These are phyloP conservation scores for Trichoderma oligosporum DNA, from an alignment of 2,329 filamentous ascomycete genomes.

Conservation along the genomic window DNA sequence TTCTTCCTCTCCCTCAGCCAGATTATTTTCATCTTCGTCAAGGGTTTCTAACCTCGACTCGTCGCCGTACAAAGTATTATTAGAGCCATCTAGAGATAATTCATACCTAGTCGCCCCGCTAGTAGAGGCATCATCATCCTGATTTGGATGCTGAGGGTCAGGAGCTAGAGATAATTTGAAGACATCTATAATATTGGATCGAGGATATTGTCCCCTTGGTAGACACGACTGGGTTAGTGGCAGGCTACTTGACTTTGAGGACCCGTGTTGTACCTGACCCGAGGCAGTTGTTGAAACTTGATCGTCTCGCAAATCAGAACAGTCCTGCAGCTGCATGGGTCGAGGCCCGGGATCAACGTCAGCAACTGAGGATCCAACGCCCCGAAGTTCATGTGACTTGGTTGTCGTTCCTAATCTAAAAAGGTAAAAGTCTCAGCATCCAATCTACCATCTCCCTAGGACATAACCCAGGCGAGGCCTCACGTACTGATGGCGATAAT, in stretches of 20 bases:
- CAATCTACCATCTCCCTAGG: neutral
- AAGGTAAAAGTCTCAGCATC: neutral
- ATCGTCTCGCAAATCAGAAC: slow-evolving; percentile 13
- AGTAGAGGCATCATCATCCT: neutral
- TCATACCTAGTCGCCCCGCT: neutral
- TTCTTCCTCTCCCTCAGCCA: neutral
- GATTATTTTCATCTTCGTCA: neutral
- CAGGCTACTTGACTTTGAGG: neutral
- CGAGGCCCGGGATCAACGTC: slow-evolving; percentile 23
- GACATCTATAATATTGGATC: neutral
- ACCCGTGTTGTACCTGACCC: neutral
- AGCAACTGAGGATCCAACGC: slow-evolving; percentile 28
- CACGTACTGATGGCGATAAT: slow-evolving; percentile 30
- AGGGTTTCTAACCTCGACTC: neutral
- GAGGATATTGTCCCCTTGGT: neutral
- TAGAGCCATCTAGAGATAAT: neutral
- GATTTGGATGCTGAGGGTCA: neutral
- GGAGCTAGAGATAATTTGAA: neutral
- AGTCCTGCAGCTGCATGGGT: slow-evolving; percentile 20
- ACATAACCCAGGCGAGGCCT: too few relatives aligned
- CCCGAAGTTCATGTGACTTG: slow-evolving; percentile 20
- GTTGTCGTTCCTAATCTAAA: neutral
- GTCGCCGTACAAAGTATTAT: neutral
- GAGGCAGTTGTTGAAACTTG: neutral
- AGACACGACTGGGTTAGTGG: neutral